Base-by-base conservation (phyloP, 2,329 filamentous ascomycete genomes). In the Myrmaecium sp. region DNA sequence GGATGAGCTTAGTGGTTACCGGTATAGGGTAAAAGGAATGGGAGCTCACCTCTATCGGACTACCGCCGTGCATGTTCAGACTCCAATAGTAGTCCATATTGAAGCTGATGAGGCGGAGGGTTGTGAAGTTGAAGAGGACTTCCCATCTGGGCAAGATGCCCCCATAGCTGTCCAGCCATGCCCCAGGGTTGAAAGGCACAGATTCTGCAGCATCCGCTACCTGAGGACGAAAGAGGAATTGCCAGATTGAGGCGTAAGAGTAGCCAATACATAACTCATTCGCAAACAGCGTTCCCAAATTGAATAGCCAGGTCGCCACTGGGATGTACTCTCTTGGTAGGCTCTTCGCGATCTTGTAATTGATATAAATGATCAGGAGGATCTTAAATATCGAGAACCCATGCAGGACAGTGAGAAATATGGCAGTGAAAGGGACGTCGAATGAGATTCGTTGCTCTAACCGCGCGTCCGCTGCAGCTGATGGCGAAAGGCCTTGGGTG, bases 31-130 rank as follows among this genome's bases (percentile, higher is more conserved):
- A n/a, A 8, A 20, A 17, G n/a, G 14, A 9, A 17, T 28, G 16
- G 12, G 5, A 4, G 54, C 69, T 48, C 69, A 95, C 89, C 74
- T 95, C 86, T 21, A 93, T 51, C 6, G 76, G 64, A 41, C 70
- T 84, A 15, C 66, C 55, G 14, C 60, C 58, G 20, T 65, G 57
- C 31, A 69, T 63, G 36, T 78, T 71, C 3, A 78, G 51, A 41
- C 80, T 89, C 86, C 89, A 98, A 49, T 92, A 86, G 49, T 92
- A 84, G 53, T 98, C 89, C 46, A 98, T 54, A 49, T 95, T 95
- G 64, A 93, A 98, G 49, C 86, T 94, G 41, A 98, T 83, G 25
- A 95, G 62, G 4, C 89, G 74, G 30, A 98, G 58, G 14, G 95
- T 75, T 3, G 86, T 94, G 34, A 98, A 71, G 44, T 98, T 98